Evolutionary conservation across 805 yeast genomes (phyloP).

Genomic region (Priceomyces medius): DNA sequence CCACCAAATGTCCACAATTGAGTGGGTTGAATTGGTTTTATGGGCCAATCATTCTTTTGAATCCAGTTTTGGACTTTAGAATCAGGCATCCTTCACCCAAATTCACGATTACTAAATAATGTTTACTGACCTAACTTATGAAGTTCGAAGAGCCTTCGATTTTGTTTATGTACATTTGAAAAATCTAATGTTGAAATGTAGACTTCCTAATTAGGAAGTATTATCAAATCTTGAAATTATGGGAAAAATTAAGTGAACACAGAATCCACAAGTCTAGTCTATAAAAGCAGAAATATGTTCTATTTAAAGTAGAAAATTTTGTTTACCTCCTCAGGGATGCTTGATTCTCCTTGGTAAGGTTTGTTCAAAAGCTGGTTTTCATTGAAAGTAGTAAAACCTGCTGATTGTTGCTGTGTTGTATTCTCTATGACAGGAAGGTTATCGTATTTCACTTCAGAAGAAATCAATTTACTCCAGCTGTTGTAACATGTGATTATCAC

Average conservation of each 20-base stretch:
- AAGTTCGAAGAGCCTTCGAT: neutral
- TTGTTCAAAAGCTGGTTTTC: conserved; percentile 13
- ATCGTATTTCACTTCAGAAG: conserved; percentile 49
- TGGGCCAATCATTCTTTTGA: conserved; percentile 10
- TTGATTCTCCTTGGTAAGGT: conserved; percentile 23
- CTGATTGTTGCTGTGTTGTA: conserved; percentile 32
- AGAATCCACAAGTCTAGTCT: neutral
- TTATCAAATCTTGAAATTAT: neutral
- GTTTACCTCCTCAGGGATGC: conserved; percentile 41
- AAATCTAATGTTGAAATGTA: conserved; percentile 2
- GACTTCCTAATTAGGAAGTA: conserved; percentile 17
- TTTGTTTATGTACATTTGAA: conserved; percentile 1
- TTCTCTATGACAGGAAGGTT: conserved; percentile 36
- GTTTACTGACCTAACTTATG: neutral
- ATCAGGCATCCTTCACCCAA: conserved; percentile 7
- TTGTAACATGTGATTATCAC: conserved; percentile 77
- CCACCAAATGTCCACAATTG: conserved; percentile 41
- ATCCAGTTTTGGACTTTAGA: conserved; percentile 6
- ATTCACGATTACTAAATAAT: neutral
- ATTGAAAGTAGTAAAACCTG: conserved; percentile 24
- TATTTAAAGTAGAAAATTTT: conserved; percentile 26
- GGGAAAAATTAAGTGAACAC: too few species aligned
- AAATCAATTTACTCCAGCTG: conserved; percentile 78
- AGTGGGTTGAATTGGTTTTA: conserved; percentile 34
- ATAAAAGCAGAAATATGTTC: neutral